Conservation (phyloP, 2,329 filamentous ascomycete species). For the Nigrospora oryzae region DNA sequence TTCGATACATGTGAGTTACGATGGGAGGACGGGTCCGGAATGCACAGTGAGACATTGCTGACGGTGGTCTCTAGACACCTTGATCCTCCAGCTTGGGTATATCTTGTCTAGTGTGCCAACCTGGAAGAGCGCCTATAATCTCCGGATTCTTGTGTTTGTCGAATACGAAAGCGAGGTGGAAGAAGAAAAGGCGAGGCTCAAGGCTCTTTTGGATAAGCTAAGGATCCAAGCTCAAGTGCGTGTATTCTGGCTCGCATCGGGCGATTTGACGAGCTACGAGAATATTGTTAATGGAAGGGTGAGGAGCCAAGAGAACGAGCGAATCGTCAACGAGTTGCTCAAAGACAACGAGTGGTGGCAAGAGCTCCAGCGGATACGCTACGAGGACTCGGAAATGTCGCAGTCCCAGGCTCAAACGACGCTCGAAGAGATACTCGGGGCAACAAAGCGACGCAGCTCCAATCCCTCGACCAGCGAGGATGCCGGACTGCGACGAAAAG, state of each 20-base stretch:
- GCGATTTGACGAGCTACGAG: slow-evolving; percentile 64
- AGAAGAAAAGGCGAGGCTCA: slow-evolving; percentile 66
- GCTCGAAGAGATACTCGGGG: slow-evolving; percentile 33
- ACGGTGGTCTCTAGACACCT: slow-evolving; percentile 40
- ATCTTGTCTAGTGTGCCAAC: slow-evolving; percentile 74
- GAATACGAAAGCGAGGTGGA: slow-evolving; percentile 80
- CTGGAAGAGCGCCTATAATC: slow-evolving; percentile 65
- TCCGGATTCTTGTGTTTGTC: slow-evolving; percentile 80
- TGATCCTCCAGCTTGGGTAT: slow-evolving; percentile 81
- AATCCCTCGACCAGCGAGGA: slow-evolving; percentile 27
- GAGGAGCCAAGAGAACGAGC: slow-evolving; percentile 44
- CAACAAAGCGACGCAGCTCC: slow-evolving; percentile 32
- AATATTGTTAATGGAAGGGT: slow-evolving; percentile 66
- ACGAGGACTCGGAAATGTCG: slow-evolving; percentile 26
- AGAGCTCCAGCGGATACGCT: slow-evolving; percentile 53
- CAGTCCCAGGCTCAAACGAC: slow-evolving; percentile 34
- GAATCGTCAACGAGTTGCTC: slow-evolving; percentile 57
- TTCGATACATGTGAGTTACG: slow-evolving; percentile 71
- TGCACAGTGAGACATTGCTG: not conserved
- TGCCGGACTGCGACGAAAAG: slow-evolving; percentile 17
- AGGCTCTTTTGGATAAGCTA: slow-evolving; percentile 68
- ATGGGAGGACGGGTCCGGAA: too few species aligned
- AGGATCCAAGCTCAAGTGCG: slow-evolving; percentile 72
- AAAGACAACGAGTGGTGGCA: slow-evolving; percentile 77
- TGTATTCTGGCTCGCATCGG: slow-evolving; percentile 76